Base-by-base conservation (phyloP, 2,329 filamentous ascomycete genomes). In the Phialophora chinensis region DNA sequence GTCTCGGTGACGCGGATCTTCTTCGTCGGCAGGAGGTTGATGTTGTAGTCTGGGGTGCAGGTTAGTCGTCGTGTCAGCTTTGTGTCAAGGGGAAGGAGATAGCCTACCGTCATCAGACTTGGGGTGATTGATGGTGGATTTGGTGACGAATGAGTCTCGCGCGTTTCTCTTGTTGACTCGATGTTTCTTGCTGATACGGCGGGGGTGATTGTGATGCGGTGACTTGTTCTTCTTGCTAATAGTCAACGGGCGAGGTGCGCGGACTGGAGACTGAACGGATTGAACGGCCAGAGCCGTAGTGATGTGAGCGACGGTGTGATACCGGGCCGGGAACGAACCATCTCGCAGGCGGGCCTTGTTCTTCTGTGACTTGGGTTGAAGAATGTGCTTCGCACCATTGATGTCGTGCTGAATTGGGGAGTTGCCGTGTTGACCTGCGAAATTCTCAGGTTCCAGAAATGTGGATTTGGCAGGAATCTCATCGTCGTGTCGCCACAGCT, bases 331-430 rank as follows among this genome's bases (percentile, higher is more conserved):
- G 14, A 53, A 27, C 20, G 31, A 52, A 38, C 31, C 31, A 42
- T 61, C 59, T 52, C 7, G 59, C n/a, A 38, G 49, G 31, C n/a
- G 14, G 29, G 31, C 29, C 59, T 63, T 66, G 12, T 57, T 44
- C 58, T 67, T 69, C 54, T 49, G 62, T 44, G 65, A 67, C 52
- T 65, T 67, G 20, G 67, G 67, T 42, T 62, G 11, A 35, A 69
- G 62, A 42, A 69, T 65, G 35, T 23, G 27, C 62, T 65, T 65
- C 4, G 50, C 31, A 25, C 49, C 44, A 38, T 59, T 59, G 14
- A 58, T 17, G 14, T 60, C 38, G 23, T 47, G 53, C 20, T 33
- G 17, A 12, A 14, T 17, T 31, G 23, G 10, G 29, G 27, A 52
- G 23, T 59, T 17, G 53, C 23, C 55, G 58, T 56, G 54, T 57